These are phyloP conservation scores for Sungouiozyma ichnusensis DNA, from an alignment of 805 yeast species.

Conservation along the genomic window DNA sequence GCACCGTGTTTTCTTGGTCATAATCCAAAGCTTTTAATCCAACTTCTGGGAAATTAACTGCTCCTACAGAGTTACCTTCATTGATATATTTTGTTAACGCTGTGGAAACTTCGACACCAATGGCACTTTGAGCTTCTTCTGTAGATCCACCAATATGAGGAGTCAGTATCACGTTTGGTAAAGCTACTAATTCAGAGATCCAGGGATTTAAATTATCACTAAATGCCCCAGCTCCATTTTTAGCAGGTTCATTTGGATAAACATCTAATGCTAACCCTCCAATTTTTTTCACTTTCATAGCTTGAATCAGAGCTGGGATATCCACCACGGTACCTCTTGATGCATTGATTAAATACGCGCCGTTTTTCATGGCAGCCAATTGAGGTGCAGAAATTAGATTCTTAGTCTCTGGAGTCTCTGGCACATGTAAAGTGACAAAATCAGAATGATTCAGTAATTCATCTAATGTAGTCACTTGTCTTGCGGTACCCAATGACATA, in stretches of 20 bases:
- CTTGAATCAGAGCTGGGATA: constrained; percentile 84
- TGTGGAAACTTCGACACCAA: constrained; percentile 88
- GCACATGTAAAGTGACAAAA: constrained; percentile 89
- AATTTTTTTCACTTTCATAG: constrained; percentile 83
- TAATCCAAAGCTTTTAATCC: constrained; percentile 75
- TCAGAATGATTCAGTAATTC: constrained; percentile 76
- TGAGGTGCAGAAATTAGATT: constrained; percentile 83
- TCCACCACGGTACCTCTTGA: constrained; percentile 97
- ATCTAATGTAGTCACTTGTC: constrained; percentile 76
- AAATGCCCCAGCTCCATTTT: constrained; percentile 81
- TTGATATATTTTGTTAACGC: constrained; percentile 84
- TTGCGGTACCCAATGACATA: constrained; percentile 95
- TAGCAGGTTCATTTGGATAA: constrained; percentile 93
- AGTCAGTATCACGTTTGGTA: constrained; percentile 83
- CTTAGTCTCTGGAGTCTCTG: constrained; percentile 87
- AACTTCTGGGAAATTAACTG: constrained; percentile 99
- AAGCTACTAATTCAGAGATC: constrained; percentile 69
- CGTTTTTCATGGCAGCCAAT: constrained; percentile 92
- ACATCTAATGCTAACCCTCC: constrained; percentile 98
- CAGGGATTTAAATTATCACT: constrained; percentile 64
- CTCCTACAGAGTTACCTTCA: constrained; percentile 90
- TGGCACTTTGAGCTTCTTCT: constrained; percentile 96
- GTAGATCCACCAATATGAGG: constrained; percentile 99
- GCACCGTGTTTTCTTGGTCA: constrained; percentile 79
- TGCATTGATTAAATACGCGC: constrained; percentile 88